A percentile compares a stretch with the other conserved stretches of the same genome.
Conservation (phyloP, 164 flowering plant genomes). For the Akebia trifoliata region DNA sequence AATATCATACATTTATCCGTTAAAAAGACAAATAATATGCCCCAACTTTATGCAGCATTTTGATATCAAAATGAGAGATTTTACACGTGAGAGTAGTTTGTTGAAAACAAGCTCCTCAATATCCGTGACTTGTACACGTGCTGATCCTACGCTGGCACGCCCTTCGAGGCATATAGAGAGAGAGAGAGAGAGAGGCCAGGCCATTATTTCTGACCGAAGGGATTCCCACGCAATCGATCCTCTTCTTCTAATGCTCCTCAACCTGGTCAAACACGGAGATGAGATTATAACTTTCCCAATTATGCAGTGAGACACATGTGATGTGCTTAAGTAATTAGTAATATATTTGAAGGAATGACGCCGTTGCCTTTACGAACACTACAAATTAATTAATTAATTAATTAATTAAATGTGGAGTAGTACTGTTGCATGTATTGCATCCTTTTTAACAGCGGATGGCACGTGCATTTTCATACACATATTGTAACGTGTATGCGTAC, state of each 20-base stretch:
- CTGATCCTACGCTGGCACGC: neutral
- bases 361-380: slow-evolving; percentile 28
- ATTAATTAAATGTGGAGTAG: too few relatives aligned
- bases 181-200: neutral
- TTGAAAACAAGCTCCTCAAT: too few relatives aligned
- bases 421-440: too few relatives aligned
- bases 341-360: slow-evolving; percentile 1
- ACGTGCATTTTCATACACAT: too few relatives aligned
- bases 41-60: too few relatives aligned
- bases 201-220: slow-evolving; percentile 16
- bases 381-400: neutral
- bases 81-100: too few relatives aligned
- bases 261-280: slow-evolving; percentile 32
- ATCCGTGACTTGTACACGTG: neutral
- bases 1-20: too few relatives aligned
- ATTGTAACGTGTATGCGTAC: too few relatives aligned
- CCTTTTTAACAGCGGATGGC: too few relatives aligned
- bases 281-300: neutral
- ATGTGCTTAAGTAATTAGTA: neutral
- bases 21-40: too few relatives aligned
- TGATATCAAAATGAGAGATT: too few relatives aligned
- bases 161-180: neutral
- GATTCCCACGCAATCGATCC: slow-evolving; percentile 26
- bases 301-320: neutral
- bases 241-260: neutral